These are phyloP conservation scores for Tetrapisispora phaffii DNA, from an alignment of 805 yeast genomes.

Conservation along the genomic window DNA sequence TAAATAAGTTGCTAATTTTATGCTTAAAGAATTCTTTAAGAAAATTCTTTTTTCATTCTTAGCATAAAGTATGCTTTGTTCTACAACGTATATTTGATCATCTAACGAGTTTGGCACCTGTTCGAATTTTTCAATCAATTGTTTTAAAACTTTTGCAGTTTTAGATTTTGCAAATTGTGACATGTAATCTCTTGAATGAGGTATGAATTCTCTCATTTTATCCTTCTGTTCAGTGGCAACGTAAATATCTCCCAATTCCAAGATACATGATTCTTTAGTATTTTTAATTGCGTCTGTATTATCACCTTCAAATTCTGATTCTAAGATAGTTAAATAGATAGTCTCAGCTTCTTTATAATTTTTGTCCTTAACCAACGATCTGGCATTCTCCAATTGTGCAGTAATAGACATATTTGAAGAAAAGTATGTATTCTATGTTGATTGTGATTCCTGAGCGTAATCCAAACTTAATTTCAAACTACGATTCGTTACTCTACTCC, in stretches of 20 bases:
- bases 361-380: constrained; percentile 42
- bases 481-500: no score
- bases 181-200: constrained; percentile 60
- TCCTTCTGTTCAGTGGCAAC: constrained; percentile 38
- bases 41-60: constrained; percentile 72
- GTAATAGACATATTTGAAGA: not conserved
- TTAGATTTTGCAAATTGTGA: constrained; percentile 83
- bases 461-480: no score
- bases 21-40: constrained; percentile 77
- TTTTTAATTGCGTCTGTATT: constrained; percentile 35
- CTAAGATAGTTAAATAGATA: constrained; percentile 44
- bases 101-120: constrained; percentile 51
- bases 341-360: constrained; percentile 50
- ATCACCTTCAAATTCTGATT: constrained; percentile 11
- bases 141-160: constrained; percentile 81
- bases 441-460: no score
- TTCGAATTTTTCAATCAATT: constrained; percentile 71
- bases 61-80: constrained; percentile 84
- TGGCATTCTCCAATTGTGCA: constrained; percentile 33
- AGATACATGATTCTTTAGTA: constrained; percentile 57
- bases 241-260: constrained; percentile 69
- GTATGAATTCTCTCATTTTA: constrained; percentile 52
- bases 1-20: constrained; percentile 69
- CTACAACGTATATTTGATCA: constrained; percentile 61
- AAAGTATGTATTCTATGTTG: no score